Evolutionary conservation across 2,329 filamentous ascomycete species (phyloP), one percentile per base, ranked within the genome.

Genomic region (Paecilomyces niveus): DNA sequence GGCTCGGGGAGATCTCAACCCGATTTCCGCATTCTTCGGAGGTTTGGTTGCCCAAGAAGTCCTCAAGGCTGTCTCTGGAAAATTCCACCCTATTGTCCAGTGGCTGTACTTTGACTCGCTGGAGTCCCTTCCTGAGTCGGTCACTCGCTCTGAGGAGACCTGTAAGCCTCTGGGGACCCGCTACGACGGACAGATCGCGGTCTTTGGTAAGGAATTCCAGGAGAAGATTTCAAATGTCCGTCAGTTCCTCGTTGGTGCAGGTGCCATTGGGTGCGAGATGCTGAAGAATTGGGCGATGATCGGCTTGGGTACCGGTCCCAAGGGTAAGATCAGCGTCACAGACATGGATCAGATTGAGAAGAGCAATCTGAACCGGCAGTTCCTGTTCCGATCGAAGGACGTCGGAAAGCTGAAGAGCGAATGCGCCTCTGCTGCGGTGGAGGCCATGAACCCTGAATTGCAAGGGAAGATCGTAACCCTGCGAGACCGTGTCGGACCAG

Each of bases 241-340:
- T 69, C 86, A 97, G 68, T 99, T 99, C 80, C 82, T 99, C 57
- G 94, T 99, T 59, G 94, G 94, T 65, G 91, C 94, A 53, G 94
- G 94, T 68, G 94, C 95, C 63, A 99, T 99, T 73, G 94, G 94
- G 53, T 99, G 94, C 70, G 94, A 99, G 72, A 99, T 97, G 89
- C 80, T 99, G 65, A 99, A 99, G 85, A 97, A 97, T 76, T 99
- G 94, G 92, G 93, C 95, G 35, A 95, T 99, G 92, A 96, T 97
- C 73, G 94, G 94, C 65, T 81, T 99, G 31, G 93, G 89, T 52
- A 90, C 89, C 53, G 94, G 94, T 3, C 90, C 91, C 2, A 84
- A 92, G 54, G 94, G 94, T 68, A 89, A 89, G 74, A 95, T 99
- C 68, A 90, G 81, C 59, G 89, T 99, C 54, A 97, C 95, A 13